phyloP scores from a whole-genome alignment of 208 protist species.

The Leishmania mexicana region DNA sequence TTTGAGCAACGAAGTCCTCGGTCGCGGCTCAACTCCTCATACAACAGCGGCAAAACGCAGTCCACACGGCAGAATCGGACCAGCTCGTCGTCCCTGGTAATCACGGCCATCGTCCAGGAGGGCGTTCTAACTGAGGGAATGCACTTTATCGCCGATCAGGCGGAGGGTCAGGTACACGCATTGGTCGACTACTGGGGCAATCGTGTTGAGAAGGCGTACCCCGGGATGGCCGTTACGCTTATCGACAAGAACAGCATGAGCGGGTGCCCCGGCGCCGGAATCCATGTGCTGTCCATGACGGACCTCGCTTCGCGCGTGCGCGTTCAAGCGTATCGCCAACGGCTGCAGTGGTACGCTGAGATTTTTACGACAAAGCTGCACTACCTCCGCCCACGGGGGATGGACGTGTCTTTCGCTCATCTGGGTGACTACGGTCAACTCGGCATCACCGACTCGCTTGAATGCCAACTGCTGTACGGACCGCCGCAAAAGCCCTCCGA shows the following conservation, averaged over 20 bases:
- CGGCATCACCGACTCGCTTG: constrained; percentile 48
- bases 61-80: constrained; percentile 64
- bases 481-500: constrained; percentile 14
- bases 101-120: constrained; percentile 76
- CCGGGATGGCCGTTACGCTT: constrained; percentile 87
- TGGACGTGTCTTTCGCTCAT: constrained; percentile 78
- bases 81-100: constrained; percentile 72
- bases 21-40: constrained; percentile 36
- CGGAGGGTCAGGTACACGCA: constrained; percentile 71
- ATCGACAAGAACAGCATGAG: constrained; percentile 79
- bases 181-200: constrained; percentile 86
- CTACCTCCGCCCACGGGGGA: constrained; percentile 75
- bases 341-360: constrained; percentile 89
- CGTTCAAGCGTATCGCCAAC: constrained; percentile 75
- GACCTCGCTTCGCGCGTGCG: constrained; percentile 41
- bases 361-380: constrained; percentile 65
- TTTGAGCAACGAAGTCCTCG: constrained; percentile 51
- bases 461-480: constrained; percentile 86
- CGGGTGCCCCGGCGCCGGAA: constrained; percentile 78
- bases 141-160: constrained; percentile 88
- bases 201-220: constrained; percentile 54
- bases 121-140: constrained; percentile 80
- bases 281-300: constrained; percentile 74
- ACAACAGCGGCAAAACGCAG: constrained; percentile 37
- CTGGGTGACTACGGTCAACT: constrained; percentile 91